Base-by-base conservation (phyloP, 2,329 filamentous ascomycete genomes). In the Falciphora oryzae region DNA sequence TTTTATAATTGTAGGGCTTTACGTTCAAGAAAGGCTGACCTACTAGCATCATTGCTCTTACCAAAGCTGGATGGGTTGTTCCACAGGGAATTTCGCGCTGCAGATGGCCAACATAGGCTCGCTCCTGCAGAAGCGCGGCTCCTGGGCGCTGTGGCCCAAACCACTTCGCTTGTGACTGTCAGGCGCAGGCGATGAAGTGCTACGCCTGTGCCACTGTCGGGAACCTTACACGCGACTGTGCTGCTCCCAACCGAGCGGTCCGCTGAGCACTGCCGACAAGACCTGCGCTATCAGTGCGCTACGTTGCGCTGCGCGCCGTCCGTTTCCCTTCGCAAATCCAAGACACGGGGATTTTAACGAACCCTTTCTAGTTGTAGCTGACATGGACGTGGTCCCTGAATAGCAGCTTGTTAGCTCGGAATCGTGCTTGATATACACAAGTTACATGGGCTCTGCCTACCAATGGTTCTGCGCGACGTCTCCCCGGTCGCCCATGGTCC, bases 141-240 rank as follows among this genome's bases (percentile, higher is more conserved):
- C 29, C 29, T 6, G 29, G 29, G 80, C 90, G 88, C 76, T 88
- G 87, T 70, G 87, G 94, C 44, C 95, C 95, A 66, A 99, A 99
- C 84, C 95, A 99, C 81, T 99, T 96, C 75, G 95, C 95, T 69
- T 91, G 95, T 69, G 95, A 99, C 75, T 99, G 95, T 84, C 95
- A 98, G 83, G 93, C 95, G 71, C 93, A 97, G 79, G 92, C 93
- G 68, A 96, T 97, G 92, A 97, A 97, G 83, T 97, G 93, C 85
- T 97, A 97, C 74, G 93, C 93, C 70, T 97, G 93, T 76, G 93
- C 93, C 76, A 97, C 97, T 83, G 87, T 96, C 71, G 92, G 92
- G 62, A 93, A 97, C 81, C 96, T 97, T 77, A 95, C 91, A 13
- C 83, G 84, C 72, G 95, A 98, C 79, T 99, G 95, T 84, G 97